A percentile compares a stretch with the other conserved stretches of the same genome.
Evolutionary conservation across 768 basidiomycete species (phyloP).

Genomic region (Trametes meyenii): DNA sequence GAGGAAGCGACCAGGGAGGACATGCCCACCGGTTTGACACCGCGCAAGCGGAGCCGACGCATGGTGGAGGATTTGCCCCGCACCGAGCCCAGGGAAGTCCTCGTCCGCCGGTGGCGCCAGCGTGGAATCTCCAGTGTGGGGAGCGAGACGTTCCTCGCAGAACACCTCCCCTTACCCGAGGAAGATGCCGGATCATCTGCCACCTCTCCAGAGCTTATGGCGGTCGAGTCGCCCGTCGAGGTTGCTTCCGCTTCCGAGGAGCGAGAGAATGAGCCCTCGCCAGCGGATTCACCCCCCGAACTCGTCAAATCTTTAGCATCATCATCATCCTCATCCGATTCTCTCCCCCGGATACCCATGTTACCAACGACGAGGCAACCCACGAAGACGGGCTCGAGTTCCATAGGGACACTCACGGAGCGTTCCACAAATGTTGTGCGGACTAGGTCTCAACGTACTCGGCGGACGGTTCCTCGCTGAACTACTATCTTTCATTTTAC

Average conservation of each 20-base stretch:
- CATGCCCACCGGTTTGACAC: slow-evolving; percentile 70
- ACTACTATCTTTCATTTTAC: not conserved
- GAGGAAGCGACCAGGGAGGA: slow-evolving; percentile 67
- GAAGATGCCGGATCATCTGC: slow-evolving; percentile 25
- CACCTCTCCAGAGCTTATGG: slow-evolving; percentile 20
- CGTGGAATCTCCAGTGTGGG: slow-evolving; percentile 33
- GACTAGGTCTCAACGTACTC: slow-evolving; percentile 20
- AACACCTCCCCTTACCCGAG: slow-evolving; percentile 40
- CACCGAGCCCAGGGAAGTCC: slow-evolving; percentile 61
- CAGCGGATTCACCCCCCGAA: slow-evolving; percentile 21
- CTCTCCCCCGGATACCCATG: slow-evolving; percentile 13
- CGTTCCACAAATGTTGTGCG: slow-evolving; percentile 38
- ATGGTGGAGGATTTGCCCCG: slow-evolving; percentile 73
- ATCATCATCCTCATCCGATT: slow-evolving; percentile 40
- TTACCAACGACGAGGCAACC: slow-evolving; percentile 26
- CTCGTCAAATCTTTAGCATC: slow-evolving; percentile 38
- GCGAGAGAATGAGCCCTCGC: slow-evolving; percentile 33
- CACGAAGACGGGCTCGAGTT: slow-evolving; percentile 26
- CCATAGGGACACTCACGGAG: slow-evolving; percentile 37
- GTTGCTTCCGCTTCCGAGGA: not conserved
- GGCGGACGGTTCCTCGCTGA: slow-evolving; percentile 14
- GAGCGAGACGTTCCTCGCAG: slow-evolving; percentile 43
- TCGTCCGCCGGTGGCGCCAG: slow-evolving; percentile 57
- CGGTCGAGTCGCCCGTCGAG: slow-evolving; percentile 15
- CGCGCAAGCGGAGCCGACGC: slow-evolving; percentile 73